phyloP scores from a whole-genome alignment of 2,329 filamentous ascomycete genomes.

The Aspergillus puulaauensis region DNA sequence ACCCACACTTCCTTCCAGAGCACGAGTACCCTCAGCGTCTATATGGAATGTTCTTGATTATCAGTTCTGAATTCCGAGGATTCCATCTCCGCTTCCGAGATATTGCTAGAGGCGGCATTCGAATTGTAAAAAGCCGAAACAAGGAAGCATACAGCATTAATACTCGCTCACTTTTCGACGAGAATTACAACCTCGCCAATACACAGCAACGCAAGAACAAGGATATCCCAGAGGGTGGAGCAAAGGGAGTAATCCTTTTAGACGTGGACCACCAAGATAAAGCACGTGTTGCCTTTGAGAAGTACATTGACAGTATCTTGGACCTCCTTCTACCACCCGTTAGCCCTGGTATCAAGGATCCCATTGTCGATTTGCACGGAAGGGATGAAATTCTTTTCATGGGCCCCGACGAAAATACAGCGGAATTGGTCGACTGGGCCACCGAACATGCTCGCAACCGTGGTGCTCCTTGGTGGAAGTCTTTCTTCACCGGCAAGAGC shows the following conservation, averaged over 20 bases:
- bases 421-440: constrained; percentile 97
- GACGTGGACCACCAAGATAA: constrained; percentile 94
- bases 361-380: constrained; percentile 90
- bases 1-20: constrained; percentile 75
- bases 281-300: constrained; percentile 89
- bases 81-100: constrained; percentile 98
- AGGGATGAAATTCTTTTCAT: constrained; percentile 98
- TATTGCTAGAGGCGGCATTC: constrained; percentile 93
- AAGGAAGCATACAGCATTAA: constrained; percentile 97
- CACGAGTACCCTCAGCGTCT: constrained; percentile 91
- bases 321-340: constrained; percentile 86
- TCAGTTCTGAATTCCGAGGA: constrained; percentile 92
- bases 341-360: constrained; percentile 97
- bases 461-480: constrained; percentile 98
- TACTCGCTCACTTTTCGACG: constrained; percentile 91
- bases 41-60: constrained; percentile 98
- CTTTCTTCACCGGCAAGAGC: constrained; percentile 99
- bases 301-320: constrained; percentile 98
- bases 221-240: constrained; percentile 96
- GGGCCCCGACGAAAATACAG: constrained; percentile 98
- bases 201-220: constrained; percentile 99
- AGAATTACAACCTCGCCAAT: constrained; percentile 97
- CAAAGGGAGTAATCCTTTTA: constrained; percentile 94
- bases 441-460: constrained; percentile 86
- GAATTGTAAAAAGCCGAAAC: constrained; percentile 97